Percentiles rank a stretch among this genome's conserved stretches.
These are phyloP conservation scores for Russula emetica DNA, from an alignment of 768 basidiomycete genomes.

Conservation along the genomic window DNA sequence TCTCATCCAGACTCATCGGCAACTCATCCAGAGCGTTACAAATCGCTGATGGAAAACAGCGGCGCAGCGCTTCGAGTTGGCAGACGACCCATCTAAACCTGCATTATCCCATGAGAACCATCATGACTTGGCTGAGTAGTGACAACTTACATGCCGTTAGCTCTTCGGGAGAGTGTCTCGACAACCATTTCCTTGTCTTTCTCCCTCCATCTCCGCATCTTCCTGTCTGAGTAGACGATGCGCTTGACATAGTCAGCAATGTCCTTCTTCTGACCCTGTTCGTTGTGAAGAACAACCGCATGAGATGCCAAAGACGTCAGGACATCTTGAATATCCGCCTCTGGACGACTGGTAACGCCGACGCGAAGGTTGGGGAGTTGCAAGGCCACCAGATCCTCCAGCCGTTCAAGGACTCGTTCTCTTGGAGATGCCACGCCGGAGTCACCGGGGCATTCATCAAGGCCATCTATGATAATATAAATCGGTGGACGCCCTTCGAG, in stretches of 20 bases:
- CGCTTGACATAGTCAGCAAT: not conserved
- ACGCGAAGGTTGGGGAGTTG: not conserved
- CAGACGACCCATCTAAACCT: constrained; percentile 5
- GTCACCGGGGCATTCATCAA: not conserved
- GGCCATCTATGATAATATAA: not conserved
- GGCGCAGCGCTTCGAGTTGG: not conserved
- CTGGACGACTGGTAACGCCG: not conserved
- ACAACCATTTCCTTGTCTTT: constrained; percentile 2
- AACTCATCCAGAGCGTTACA: not conserved
- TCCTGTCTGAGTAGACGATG: not conserved
- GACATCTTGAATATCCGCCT: not conserved
- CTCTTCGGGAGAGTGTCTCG: not conserved
- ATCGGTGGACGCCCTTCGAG: not conserved
- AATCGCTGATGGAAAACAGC: not conserved
- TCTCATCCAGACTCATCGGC: not conserved
- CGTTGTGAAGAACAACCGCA: not conserved
- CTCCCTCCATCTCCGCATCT: not conserved
- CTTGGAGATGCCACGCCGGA: not conserved
- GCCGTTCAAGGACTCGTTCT: not conserved
- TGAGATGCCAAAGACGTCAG: not conserved
- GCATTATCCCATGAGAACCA: not conserved
- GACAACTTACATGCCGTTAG: not conserved
- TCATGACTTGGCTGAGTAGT: not conserved
- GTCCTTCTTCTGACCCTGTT: not conserved
- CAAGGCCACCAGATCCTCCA: not conserved